Evolutionary conservation across 108 stramenopile species (phyloP).

Genomic region (Cylindrotheca fusiformis): DNA sequence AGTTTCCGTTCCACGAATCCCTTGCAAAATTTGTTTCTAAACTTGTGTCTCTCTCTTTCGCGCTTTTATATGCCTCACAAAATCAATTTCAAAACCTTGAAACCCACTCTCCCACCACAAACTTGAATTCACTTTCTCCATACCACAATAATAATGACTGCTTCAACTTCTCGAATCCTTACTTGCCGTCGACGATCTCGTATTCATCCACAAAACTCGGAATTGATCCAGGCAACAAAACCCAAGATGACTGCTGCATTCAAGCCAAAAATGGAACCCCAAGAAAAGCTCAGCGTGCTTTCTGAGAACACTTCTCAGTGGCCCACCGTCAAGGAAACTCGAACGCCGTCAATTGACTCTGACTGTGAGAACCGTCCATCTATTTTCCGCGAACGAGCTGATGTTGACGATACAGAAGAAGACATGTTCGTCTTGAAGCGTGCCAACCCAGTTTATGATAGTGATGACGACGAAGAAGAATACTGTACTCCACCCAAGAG

Average conservation of each 20-base stretch:
- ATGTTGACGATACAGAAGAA: conserved; percentile 17
- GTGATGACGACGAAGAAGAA: conserved; percentile 26
- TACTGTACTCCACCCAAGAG: conserved; percentile 23
- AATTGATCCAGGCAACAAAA: conserved; percentile 13
- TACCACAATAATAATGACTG: conserved; percentile 19
- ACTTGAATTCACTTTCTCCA: conserved; percentile 7
- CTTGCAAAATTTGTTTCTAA: background rate
- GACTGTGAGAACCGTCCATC: conserved; percentile 6
- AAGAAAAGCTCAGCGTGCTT: background rate
- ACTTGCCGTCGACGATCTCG: conserved; percentile 29
- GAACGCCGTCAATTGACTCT: conserved; percentile 8
- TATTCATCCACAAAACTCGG: conserved; percentile 6
- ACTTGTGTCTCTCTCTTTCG: conserved; percentile 1
- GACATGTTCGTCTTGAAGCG: conserved; percentile 35
- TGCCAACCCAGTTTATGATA: conserved; percentile 37
- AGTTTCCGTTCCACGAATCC: conserved; percentile 26
- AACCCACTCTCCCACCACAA: conserved; percentile 9
- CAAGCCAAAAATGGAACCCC: conserved; percentile 1
- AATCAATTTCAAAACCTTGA: conserved; percentile 4
- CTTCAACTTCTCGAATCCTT: conserved; percentile 19
- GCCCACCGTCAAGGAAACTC: conserved; percentile 5
- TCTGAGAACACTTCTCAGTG: conserved; percentile 3
- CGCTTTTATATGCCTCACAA: conserved; percentile 8
- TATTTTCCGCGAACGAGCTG: conserved; percentile 19
- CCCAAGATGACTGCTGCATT: background rate